Conservation (phyloP, 805 yeast species). For the Jamesozyma piceae region DNA sequence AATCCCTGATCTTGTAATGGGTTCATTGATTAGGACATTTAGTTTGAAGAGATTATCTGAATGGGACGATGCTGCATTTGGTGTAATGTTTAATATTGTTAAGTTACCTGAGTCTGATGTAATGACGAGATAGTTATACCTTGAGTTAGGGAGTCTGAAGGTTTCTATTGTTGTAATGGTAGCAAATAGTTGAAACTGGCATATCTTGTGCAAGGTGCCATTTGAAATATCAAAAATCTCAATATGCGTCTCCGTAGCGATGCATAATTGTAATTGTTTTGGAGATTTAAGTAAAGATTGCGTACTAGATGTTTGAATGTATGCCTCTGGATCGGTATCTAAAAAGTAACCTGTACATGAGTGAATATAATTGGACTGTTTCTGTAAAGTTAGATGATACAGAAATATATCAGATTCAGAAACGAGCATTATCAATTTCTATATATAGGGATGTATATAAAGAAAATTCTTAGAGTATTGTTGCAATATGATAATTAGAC, state of each 20-base stretch:
- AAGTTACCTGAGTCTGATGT: constrained; percentile 77
- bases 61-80: constrained; percentile 5
- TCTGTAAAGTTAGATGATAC: constrained; percentile 63
- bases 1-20: constrained; percentile 65
- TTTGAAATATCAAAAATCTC: constrained; percentile 37
- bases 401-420: constrained; percentile 25
- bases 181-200: constrained; percentile 45
- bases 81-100: constrained; percentile 27
- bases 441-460: too few relatives aligned
- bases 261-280: constrained; percentile 23
- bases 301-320: neutral
- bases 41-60: constrained; percentile 32
- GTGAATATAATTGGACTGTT: constrained; percentile 43
- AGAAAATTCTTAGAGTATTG: too few relatives aligned
- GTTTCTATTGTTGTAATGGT: constrained; percentile 44
- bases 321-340: constrained; percentile 21
- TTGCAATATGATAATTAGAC: too few relatives aligned
- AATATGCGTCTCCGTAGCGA: constrained; percentile 25
- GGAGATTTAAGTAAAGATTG: neutral
- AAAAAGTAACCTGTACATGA: constrained; percentile 64
- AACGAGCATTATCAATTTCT: constrained; percentile 12
- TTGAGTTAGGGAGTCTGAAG: constrained; percentile 44
- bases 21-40: constrained; percentile 47
- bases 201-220: constrained; percentile 43
- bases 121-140: constrained; percentile 50